Percentiles rank a stretch among this genome's conserved stretches.
phyloP scores from a whole-genome alignment of 2,329 filamentous ascomycete species.

The Claviceps digitariae region DNA sequence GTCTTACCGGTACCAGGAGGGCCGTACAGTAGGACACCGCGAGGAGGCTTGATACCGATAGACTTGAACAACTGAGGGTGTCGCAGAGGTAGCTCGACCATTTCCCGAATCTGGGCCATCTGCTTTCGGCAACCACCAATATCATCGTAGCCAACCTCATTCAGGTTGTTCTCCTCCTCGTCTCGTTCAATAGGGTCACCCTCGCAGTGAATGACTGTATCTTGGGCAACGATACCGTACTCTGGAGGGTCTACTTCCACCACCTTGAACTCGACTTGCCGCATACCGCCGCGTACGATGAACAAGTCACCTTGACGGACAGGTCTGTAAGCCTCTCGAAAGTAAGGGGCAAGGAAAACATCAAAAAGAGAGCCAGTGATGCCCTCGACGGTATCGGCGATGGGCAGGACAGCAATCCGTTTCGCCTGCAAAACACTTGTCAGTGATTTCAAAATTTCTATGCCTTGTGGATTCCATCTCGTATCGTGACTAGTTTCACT shows the following conservation, averaged over 20 bases:
- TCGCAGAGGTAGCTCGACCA: conserved; percentile 91
- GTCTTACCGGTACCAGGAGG: conserved; percentile 99
- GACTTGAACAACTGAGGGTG: conserved; percentile 99
- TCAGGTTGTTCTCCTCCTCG: conserved; percentile 97
- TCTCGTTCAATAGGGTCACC: conserved; percentile 79
- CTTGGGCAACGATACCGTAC: conserved; percentile 96
- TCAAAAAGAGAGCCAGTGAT: conserved; percentile 96
- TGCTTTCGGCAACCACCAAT: conserved; percentile 99
- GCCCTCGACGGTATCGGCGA: conserved; percentile 95
- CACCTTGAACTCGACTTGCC: conserved; percentile 98
- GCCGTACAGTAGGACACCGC: conserved; percentile 92
- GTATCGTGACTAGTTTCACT: conserved; percentile 24
- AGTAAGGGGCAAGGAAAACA: conserved; percentile 97
- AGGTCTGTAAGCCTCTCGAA: conserved; percentile 96
- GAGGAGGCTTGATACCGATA: conserved; percentile 98
- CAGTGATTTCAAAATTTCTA: conserved; percentile 3
- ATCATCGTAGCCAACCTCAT: conserved; percentile 97
- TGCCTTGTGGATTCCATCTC: neutral
- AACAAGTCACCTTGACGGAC: conserved; percentile 96
- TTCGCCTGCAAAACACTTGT: conserved; percentile 55
- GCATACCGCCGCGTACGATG: conserved; percentile 94
- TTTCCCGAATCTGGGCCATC: conserved; percentile 98
- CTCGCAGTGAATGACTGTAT: conserved; percentile 98
- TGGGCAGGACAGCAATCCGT: conserved; percentile 94
- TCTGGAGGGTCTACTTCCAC: conserved; percentile 97